Conservation (phyloP, 805 yeast genomes). For the Blastobotrys chiropterorum region DNA sequence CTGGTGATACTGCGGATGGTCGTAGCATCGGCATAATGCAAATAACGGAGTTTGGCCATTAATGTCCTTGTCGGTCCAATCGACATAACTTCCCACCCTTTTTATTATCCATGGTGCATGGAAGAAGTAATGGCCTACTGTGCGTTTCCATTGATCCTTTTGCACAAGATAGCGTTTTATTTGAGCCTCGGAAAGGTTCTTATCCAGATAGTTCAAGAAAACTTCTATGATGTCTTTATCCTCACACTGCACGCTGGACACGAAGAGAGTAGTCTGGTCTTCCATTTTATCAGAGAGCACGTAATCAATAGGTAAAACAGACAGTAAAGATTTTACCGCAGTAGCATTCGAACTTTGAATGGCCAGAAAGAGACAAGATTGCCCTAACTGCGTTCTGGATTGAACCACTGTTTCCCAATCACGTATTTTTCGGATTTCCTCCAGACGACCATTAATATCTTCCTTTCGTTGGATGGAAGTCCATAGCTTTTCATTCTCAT, state of each 20-base stretch:
- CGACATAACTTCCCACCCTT: conserved; percentile 49
- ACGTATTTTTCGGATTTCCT: conserved; percentile 2
- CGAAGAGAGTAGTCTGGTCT: conserved; percentile 50
- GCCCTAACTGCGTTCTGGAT: conserved; percentile 51
- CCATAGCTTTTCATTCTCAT: conserved; percentile 50
- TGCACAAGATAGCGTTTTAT: conserved; percentile 42
- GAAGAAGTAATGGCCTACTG: conserved; percentile 68
- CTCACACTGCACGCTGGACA: conserved; percentile 54
- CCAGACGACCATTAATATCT: conserved; percentile 2
- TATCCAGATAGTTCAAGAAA: conserved; percentile 8
- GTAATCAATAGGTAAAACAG: conserved; percentile 58
- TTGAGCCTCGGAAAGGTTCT: conserved; percentile 43
- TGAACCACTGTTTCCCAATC: conserved; percentile 26
- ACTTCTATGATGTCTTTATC: conserved; percentile 38
- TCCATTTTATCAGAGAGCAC: conserved; percentile 56
- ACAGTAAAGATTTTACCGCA: conserved; percentile 42
- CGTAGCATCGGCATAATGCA: conserved; percentile 72
- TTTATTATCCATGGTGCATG: conserved; percentile 48
- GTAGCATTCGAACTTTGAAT: conserved; percentile 42
- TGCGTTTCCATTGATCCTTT: conserved; percentile 48
- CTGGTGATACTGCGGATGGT: conserved; percentile 54
- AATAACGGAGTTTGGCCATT: conserved; percentile 74
- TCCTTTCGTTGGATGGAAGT: conserved; percentile 37
- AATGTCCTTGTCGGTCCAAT: conserved; percentile 64
- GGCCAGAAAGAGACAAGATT: conserved; percentile 63